Evolutionary conservation across 1,284 basidiomycete species (phyloP).

Genomic region (Tranzscheliella williamsii): DNA sequence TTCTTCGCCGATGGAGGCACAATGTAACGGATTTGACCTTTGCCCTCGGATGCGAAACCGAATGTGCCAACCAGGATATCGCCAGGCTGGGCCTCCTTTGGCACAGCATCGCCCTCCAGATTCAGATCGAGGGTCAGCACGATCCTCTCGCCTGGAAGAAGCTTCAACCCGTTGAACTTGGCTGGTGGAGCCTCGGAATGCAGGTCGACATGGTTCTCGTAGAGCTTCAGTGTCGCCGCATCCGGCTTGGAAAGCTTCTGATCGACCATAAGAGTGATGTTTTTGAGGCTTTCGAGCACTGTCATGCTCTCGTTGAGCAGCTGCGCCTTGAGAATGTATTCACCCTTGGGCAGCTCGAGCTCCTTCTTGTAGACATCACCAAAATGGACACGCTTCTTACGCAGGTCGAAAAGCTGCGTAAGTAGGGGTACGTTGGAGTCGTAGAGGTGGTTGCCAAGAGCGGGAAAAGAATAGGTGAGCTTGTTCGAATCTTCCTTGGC

Average conservation of each 20-base stretch:
- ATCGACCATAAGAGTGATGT: slow-evolving; percentile 53
- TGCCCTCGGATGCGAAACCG: slow-evolving; percentile 47
- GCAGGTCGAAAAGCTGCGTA: slow-evolving; percentile 54
- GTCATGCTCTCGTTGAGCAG: slow-evolving; percentile 50
- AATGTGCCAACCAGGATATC: slow-evolving; percentile 59
- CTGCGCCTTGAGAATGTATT: slow-evolving; percentile 58
- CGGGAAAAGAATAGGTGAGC: slow-evolving; percentile 50
- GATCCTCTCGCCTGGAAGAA: slow-evolving; percentile 56
- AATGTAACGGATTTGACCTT: slow-evolving; percentile 51
- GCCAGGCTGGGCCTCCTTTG: slow-evolving; percentile 57
- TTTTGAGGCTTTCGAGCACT: slow-evolving; percentile 55
- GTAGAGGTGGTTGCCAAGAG: slow-evolving; percentile 57
- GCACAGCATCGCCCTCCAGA: slow-evolving; percentile 55
- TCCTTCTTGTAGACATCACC: slow-evolving; percentile 61
- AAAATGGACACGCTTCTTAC: slow-evolving; percentile 54
- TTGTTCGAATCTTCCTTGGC: slow-evolving; percentile 52
- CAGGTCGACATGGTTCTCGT: slow-evolving; percentile 58
- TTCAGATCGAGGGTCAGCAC: slow-evolving; percentile 54
- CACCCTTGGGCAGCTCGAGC: slow-evolving; percentile 56
- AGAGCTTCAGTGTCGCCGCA: slow-evolving; percentile 51
- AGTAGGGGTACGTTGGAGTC: slow-evolving; percentile 58
- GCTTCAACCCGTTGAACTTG: slow-evolving; percentile 52
- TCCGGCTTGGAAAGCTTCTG: slow-evolving; percentile 58
- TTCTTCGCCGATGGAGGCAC: slow-evolving; percentile 55
- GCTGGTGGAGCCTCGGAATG: slow-evolving; percentile 41